Evolutionary conservation across 208 protist species (phyloP), one percentile per base, ranked within the genome.

Genomic region (Novymonas esmeraldas): DNA sequence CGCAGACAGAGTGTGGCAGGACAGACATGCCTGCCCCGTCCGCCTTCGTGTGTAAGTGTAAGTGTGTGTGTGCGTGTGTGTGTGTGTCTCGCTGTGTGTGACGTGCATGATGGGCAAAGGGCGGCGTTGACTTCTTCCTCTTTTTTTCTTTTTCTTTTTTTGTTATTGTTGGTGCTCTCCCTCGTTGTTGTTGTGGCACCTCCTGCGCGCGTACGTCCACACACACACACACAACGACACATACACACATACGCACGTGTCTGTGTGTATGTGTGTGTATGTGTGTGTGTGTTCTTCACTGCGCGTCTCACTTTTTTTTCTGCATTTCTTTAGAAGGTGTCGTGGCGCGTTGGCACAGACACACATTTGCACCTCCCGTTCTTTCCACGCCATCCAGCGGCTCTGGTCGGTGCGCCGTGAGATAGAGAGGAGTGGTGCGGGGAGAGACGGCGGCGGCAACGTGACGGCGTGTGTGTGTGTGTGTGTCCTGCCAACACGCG

Each of bases 301-400:
- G 13, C 3, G 10, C 28, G 1, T 55, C 22, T 48, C 16, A 29
- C 44, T 69, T 51, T 46, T 22, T 39, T 67, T 36, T 46, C 60
- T 44, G 50, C 24, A 56, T 45, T 16, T 71, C 3, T 39, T 73
- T 45, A 67, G 6, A 51, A 48, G 44, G 7, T 41, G n/a, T n/a
- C n/a, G n/a, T n/a, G n/a, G n/a, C n/a, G n/a, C n/a, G n/a, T n/a
- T n/a, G n/a, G n/a, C 48, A 38, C 41, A 28, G 26, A 62, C 18
- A 3, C 45, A 20, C 7, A 57, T n/a, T 33, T 5, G 24, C 36
- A 31, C 3, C 45, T 18, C 29, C 39, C 61, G n/a, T 33, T 6
- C 20, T 20, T 52, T 20, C 10, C 6, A 20, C 4, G 10, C n/a
- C n/a, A n/a, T n/a, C n/a, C n/a, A 41, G 36, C 36, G 36, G 11